phyloP scores from a whole-genome alignment of 73 alveolate species.

The Tetrahymena elliotti region DNA sequence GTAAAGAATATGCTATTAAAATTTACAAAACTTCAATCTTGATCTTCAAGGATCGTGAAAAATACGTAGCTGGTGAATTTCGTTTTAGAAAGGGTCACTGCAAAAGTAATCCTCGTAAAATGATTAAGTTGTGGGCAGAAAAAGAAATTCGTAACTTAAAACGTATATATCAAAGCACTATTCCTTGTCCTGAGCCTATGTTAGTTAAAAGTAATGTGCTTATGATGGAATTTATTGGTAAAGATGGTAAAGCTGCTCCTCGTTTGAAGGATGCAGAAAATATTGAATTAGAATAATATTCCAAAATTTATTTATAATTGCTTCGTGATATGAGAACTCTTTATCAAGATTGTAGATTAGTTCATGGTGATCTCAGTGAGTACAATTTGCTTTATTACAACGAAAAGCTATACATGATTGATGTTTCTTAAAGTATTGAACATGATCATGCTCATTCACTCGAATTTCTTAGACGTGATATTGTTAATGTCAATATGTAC shows the following conservation, averaged over 20 bases:
- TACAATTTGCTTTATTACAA: conserved; percentile 91
- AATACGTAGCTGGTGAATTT: conserved; percentile 99
- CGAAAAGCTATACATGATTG: conserved; percentile 86
- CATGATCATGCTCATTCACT: conserved; percentile 98
- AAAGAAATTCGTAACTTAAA: conserved; percentile 98
- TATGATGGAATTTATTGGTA: conserved; percentile 98
- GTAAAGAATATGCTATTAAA: conserved; percentile 94
- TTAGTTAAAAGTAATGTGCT: conserved; percentile 88
- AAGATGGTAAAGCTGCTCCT: conserved; percentile 98
- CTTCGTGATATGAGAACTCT: conserved; percentile 65
- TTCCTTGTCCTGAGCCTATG: conserved; percentile 96
- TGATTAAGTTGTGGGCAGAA: conserved; percentile 99
- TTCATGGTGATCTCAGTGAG: conserved; percentile 99
- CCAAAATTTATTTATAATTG: conserved; percentile 36
- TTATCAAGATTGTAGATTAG: conserved; percentile 93
- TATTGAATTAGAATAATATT: conserved; percentile 47
- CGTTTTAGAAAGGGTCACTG: conserved; percentile 98
- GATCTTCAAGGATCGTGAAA: conserved; percentile 98
- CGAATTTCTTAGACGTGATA: conserved; percentile 97
- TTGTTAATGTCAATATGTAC: conserved; percentile 88
- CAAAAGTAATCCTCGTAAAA: conserved; percentile 97
- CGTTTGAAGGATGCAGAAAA: conserved; percentile 93
- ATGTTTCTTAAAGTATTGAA: conserved; percentile 98
- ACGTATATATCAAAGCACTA: conserved; percentile 84
- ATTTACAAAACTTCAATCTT: conserved; percentile 98